Evolutionary conservation across 805 yeast species (phyloP), one percentile per base, ranked within the genome.

Genomic region (Candida ovalis): DNA sequence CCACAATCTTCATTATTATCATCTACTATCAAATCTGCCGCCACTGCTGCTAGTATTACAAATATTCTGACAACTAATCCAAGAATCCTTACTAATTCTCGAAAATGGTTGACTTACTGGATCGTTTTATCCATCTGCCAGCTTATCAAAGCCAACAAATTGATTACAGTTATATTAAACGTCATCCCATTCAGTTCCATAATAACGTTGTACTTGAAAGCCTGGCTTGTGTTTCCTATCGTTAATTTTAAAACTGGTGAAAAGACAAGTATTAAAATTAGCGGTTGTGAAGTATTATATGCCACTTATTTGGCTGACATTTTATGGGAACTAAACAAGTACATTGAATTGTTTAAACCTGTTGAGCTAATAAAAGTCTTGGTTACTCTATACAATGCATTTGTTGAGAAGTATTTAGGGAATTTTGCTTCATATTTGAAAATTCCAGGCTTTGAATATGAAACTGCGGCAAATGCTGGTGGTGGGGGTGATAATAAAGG

Each of bases 21-120:
- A 33, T 13, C 24, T 4, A 10, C 25, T 21, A 15, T 30, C 17
- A 8, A 30, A 15, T 15, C 35, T 10, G 35, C 35, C 9, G 12
- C 43, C 15, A 13, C 24, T 10, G 10, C 33, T 3, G 10, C 23
- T 25, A 4, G 24, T 3, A 24, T 6, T 7, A 21, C 22, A 21
- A 40, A 36, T 9, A 23, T 24, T 2, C 19, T 38, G n/a, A 36
- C 46, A n/a, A 3, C 9, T 4, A 21, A 44, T 19, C 43, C 47
- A 8, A 32, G 8, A 5, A 18, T 24, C 7, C 39, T 28, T 10
- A 15, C 19, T 10, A 35, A 39, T 19, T 9, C 36, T 7, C 15
- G 36, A 21, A 49, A 49, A 45, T 76, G 83, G 78, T 64, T 77
- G 32, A 67, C 73, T 48, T 82, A 86, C 65, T 88, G 96, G 96